Percentiles rank a stretch among this genome's conserved stretches.
Evolutionary conservation across 78 protist species (phyloP).

Genomic region (Protostelium mycophagum): DNA sequence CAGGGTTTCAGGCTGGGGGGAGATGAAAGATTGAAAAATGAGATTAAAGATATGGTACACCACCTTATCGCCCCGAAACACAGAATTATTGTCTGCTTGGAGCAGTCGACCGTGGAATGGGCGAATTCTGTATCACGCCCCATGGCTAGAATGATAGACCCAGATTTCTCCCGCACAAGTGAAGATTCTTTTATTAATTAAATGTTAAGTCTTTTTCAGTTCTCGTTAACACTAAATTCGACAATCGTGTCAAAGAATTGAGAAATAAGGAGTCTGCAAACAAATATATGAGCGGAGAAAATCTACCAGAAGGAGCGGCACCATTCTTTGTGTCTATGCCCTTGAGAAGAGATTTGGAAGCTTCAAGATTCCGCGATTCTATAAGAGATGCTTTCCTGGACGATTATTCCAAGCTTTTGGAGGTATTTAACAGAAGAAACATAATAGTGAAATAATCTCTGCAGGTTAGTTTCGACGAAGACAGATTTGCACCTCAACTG

Average conservation of each 20-base stretch:
- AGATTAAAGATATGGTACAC: constrained; percentile 64
- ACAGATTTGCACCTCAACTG: constrained; percentile 39
- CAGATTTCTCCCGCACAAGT: constrained; percentile 50
- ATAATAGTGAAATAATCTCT: not conserved
- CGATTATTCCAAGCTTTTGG: constrained; percentile 46
- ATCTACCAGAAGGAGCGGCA: constrained; percentile 18
- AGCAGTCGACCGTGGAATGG: constrained; percentile 75
- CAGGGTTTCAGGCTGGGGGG: constrained; percentile 66
- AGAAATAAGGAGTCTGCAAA: constrained; percentile 46
- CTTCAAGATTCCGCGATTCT: constrained; percentile 26
- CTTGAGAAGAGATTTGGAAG: constrained; percentile 34
- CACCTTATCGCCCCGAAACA: constrained; percentile 58
- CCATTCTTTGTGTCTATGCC: constrained; percentile 64
- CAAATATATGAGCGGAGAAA: constrained; percentile 67
- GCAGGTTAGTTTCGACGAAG: constrained; percentile 40
- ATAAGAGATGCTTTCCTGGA: constrained; percentile 55
- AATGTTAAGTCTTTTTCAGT: not conserved
- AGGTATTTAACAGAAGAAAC: constrained; percentile 4
- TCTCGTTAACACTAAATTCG: constrained; percentile 68
- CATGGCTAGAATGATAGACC: constrained; percentile 58
- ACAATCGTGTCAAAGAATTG: constrained; percentile 73
- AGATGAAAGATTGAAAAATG: constrained; percentile 48
- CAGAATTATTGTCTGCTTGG: constrained; percentile 68
- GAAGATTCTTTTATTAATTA: not conserved
- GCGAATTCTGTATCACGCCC: constrained; percentile 36